Evolutionary conservation across 768 basidiomycete species (phyloP).

Genomic region (Sporobolomyces pararoseus): DNA sequence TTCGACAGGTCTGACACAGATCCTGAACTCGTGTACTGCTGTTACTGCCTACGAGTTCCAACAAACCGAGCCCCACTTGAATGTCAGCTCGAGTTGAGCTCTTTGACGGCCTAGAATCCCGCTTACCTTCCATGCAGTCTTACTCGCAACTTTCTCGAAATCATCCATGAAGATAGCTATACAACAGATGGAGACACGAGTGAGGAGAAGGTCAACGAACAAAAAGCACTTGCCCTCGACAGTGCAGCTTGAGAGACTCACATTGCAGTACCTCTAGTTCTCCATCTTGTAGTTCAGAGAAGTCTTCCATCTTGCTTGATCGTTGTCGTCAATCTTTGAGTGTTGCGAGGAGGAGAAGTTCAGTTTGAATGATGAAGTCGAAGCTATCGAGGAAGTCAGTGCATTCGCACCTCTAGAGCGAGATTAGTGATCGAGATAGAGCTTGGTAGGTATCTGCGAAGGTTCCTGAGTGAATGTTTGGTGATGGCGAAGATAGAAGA

Average conservation of each 20-base stretch:
- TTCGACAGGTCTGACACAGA: conserved; percentile 36
- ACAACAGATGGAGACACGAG: too few species aligned
- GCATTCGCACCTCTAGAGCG: too few species aligned
- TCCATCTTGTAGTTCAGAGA: conserved; percentile 31
- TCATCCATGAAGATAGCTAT: conserved; percentile 41
- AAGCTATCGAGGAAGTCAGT: not conserved
- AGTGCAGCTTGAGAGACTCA: not conserved
- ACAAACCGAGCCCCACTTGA: not conserved
- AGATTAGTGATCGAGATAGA: too few species aligned
- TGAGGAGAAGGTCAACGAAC: not conserved
- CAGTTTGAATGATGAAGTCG: not conserved
- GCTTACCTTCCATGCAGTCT: conserved; percentile 40
- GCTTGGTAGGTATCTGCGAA: too few species aligned
- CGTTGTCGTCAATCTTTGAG: not conserved
- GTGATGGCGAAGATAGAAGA: too few species aligned
- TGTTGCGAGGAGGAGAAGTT: not conserved
- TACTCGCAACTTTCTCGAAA: conserved; percentile 26
- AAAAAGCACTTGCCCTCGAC: not conserved
- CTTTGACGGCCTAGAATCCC: too few species aligned
- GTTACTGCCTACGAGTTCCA: conserved; percentile 22
- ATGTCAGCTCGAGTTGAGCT: too few species aligned
- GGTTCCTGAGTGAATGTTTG: too few species aligned
- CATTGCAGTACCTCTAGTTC: conserved; percentile 41
- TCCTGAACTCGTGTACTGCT: conserved; percentile 36
- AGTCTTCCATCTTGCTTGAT: conserved; percentile 22